Conservation (phyloP, 495 filamentous ascomycete genomes). For the Pyrenula aspistea region DNA sequence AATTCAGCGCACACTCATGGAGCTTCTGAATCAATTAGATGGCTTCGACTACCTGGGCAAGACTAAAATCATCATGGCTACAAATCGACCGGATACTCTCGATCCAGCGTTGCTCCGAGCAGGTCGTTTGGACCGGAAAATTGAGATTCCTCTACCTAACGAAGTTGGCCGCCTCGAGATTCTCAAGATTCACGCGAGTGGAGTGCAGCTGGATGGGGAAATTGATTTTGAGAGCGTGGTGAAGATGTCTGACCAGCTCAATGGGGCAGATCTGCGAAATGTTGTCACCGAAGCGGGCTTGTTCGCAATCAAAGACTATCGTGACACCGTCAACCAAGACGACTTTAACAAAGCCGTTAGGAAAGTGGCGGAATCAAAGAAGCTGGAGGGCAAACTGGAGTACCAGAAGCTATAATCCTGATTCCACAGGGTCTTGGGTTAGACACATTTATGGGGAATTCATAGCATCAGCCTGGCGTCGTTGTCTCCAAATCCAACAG, state of each 20-base stretch:
- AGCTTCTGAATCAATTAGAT: conserved; percentile 96
- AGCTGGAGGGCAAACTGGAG: conserved; percentile 92
- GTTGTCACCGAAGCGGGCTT: conserved; percentile 98
- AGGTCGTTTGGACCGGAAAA: conserved; percentile 91
- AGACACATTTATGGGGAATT: too few species aligned
- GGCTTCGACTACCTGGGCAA: conserved; percentile 99
- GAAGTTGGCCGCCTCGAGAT: conserved; percentile 97
- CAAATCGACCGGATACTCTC: conserved; percentile 94
- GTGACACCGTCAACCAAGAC: conserved; percentile 92
- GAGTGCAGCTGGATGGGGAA: conserved; percentile 81
- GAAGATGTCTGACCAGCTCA: conserved; percentile 98
- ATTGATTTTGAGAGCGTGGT: conserved; percentile 99
- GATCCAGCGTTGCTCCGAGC: conserved; percentile 91
- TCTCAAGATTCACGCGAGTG: conserved; percentile 90
- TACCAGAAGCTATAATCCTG: conserved; percentile 85
- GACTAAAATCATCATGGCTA: conserved; percentile 99
- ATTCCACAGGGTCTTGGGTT: too few species aligned
- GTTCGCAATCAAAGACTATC: conserved; percentile 94
- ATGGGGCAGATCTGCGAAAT: conserved; percentile 95
- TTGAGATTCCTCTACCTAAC: conserved; percentile 98
- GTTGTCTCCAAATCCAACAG: too few species aligned
- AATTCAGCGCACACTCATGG: conserved; percentile 98
- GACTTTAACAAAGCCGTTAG: conserved; percentile 98
- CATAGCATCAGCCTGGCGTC: too few species aligned
- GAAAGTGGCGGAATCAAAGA: conserved; percentile 95